Percentiles rank a stretch among this genome's conserved stretches.
Conservation (phyloP, 306 rosid genomes). For the Pyrus pyrifolia region DNA sequence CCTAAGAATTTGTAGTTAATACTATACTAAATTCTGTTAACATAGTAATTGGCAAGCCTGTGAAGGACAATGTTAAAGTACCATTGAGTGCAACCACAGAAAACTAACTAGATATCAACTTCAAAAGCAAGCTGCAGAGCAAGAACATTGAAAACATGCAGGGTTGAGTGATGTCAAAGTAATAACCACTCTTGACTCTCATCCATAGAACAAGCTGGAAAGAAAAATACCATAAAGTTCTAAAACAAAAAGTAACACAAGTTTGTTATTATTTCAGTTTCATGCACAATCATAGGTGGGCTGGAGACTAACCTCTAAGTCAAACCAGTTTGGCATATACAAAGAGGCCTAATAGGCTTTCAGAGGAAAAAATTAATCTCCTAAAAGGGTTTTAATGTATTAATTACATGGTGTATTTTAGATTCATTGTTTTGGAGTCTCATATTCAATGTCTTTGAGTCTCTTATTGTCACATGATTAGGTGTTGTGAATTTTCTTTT, state of each 20-base stretch:
- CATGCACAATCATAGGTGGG: neutral
- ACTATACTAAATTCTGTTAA: neutral
- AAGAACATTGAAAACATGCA: neutral
- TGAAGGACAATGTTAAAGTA: neutral
- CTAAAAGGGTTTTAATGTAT: neutral
- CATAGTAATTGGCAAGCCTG: neutral
- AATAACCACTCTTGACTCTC: neutral
- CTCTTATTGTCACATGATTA: neutral
- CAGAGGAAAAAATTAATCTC: neutral
- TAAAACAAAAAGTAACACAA: neutral
- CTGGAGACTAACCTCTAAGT: neutral
- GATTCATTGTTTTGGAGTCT: neutral
- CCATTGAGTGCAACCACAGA: neutral
- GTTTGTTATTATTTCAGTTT: neutral
- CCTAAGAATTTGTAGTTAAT: neutral
- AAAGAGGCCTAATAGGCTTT: neutral
- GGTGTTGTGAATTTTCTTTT: neutral
- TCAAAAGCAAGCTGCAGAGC: neutral
- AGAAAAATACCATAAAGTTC: neutral
- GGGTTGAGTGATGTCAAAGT: neutral
- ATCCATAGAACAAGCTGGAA: neutral
- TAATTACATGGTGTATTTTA: neutral
- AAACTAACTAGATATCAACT: neutral
- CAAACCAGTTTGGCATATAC: neutral
- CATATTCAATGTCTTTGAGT: neutral